Evolutionary conservation across 179 eudicot genomes (phyloP), one percentile per base, ranked within the genome.

Genomic region (Pouteria campechiana): DNA sequence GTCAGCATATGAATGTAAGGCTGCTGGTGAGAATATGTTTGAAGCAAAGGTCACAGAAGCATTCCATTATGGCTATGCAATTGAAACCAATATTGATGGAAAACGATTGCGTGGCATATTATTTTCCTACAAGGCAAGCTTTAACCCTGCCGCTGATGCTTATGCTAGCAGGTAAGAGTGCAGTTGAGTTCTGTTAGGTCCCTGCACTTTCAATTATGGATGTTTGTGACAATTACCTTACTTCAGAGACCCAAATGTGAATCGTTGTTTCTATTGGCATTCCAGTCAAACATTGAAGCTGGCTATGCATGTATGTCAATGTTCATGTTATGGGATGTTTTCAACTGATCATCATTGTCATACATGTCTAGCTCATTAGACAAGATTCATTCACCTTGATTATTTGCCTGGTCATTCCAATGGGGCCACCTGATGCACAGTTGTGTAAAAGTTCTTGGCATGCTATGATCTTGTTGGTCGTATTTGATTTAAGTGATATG

Each of bases 61-160:
- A 54, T 54, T 74, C 60, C 53, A 64, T 39, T 69, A 52, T 57
- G 86, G 87, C 47, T 76, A 54, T 55, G 68, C 76, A 6, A 75
- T 90, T 50, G 96, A 90, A 58, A 75, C 96, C 25, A 43, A 74
- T 37, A 82, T 90, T 24, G 96, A 90, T 57, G 96, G 96, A 41
- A 82, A 70, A 67, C 73, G 73, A 39, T 68, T 90, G 35, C 88
- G 75, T 49, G 98, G 98, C 64, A 43, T 90, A 51, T 58, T 90
- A 17, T 82, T 90, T 54, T 57, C 90, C 37, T 73, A 63, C 55
- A 66, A 65, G 22, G 44, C 61, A 37, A 29, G 46, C 57, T 31
- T 52, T 50, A 44, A 46, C 41, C 39, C 61, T 15, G 18, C 46
- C 10, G 31, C 54, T 38, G 54, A 42, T 27, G 57, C 55, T 47